Base-by-base conservation (phyloP, 139 green algal genomes). In the Closterium sp. region DNA sequence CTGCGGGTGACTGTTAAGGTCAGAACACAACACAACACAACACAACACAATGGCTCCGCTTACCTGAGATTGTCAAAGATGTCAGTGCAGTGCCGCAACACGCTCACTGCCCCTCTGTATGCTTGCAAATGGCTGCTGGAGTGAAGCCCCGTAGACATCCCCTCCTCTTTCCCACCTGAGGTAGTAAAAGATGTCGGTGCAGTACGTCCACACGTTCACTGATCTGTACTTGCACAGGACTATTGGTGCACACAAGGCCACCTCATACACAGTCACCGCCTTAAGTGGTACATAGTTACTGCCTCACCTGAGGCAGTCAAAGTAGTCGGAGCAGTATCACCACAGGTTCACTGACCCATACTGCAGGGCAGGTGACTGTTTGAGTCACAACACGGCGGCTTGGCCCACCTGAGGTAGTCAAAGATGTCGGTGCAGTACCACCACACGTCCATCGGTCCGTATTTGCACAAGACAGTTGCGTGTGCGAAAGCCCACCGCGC, bases 151-250 rank as follows among this genome's bases (percentile, higher is more conserved):
- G 4, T 42, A 42, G 34, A 42, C 34, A 70, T 70, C 50, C 19
- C 62, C 17, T 79, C 17, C 38, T 13, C 5, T 27, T 27, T 24
- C 86, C 31, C 31, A 92, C 89, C 91, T 94, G 34, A 99, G 93
- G 95, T 99, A 99, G 96, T 99, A 98, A 96, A 99, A 99, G 0
- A 99, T 97, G 92, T 99, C 98, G 30, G 98, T 99, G 97, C 98
- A 99, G 89, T 98, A 99, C 2, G 97, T 95, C 98, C 98, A 99
- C 32, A 98, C 97, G 94, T 99, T 99, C 10, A 97, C 97, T 42
- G 97, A 98, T 45, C 98, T 98, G 91, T 99, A 99, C 95, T 99
- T 99, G 34, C 98, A 95, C 79, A 99, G 95, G 94, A 98, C 99
- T 30, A 28, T n/a, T 28, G 27, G 24, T 86, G 79, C 79, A 86